Percentiles rank a stretch among this genome's conserved stretches.
Conservation (phyloP, 1,284 basidiomycete genomes). For the Apiotrichum domesticum region DNA sequence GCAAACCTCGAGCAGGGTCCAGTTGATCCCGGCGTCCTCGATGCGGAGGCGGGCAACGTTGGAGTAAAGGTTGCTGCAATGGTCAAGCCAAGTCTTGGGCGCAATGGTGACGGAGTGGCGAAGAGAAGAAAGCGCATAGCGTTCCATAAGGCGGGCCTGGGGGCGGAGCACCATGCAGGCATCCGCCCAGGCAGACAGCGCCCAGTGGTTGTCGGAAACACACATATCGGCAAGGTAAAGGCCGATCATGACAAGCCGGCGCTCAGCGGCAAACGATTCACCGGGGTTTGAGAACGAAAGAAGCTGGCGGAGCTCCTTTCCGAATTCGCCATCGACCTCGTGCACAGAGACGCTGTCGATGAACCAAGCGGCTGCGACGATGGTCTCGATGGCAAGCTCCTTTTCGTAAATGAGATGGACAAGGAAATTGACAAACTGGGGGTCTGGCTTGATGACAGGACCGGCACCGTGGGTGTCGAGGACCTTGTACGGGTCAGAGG, state of each 20-base stretch:
- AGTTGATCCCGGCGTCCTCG: neutral
- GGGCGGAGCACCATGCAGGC: neutral
- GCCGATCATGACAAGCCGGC: slow-evolving; percentile 8
- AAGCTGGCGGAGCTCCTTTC: neutral
- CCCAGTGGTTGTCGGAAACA: slow-evolving; percentile 5
- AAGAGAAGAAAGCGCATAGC: slow-evolving; percentile 1
- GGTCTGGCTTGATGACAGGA: slow-evolving; percentile 1
- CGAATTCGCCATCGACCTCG: slow-evolving; percentile 4
- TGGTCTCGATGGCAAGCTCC: slow-evolving; percentile 6
- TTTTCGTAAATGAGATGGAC: slow-evolving; percentile 7
- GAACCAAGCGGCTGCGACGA: slow-evolving; percentile 14
- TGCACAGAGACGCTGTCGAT: slow-evolving; percentile 14
- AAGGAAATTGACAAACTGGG: slow-evolving; percentile 7
- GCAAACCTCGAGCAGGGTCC: slow-evolving; percentile 4
- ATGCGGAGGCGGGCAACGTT: slow-evolving; percentile 2
- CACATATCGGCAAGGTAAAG: slow-evolving; percentile 7
- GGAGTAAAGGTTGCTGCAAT: slow-evolving; percentile 9
- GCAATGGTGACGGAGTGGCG: slow-evolving; percentile 6
- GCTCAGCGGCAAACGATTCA: slow-evolving; percentile 8
- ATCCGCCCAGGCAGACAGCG: slow-evolving; percentile 4
- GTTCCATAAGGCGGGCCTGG: slow-evolving; percentile 6
- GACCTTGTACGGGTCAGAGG: slow-evolving; percentile 11
- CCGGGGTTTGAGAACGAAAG: slow-evolving; percentile 4
- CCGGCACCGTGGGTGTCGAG: slow-evolving; percentile 4
- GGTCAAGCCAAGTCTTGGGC: slow-evolving; percentile 10